phyloP scores from a whole-genome alignment of 106 monocot species.

The Vanilla planifolia region DNA sequence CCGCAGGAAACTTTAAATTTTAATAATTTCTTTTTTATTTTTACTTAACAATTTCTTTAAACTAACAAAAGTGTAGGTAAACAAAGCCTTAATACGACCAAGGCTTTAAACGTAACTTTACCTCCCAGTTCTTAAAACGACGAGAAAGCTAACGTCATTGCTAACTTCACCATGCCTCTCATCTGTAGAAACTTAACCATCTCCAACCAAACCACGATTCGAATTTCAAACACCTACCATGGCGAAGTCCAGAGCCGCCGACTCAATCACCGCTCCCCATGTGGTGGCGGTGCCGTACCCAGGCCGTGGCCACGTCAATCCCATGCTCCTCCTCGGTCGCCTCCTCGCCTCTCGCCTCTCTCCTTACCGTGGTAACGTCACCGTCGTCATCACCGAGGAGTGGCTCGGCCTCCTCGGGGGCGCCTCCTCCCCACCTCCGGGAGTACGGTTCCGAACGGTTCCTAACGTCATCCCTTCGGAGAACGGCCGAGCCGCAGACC shows the following conservation, averaged over 20 bases:
- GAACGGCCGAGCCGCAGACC: constrained; percentile 30
- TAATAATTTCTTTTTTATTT: too few species aligned
- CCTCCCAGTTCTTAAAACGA: too few species aligned
- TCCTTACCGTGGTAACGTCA: constrained; percentile 14
- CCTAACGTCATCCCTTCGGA: constrained; percentile 77
- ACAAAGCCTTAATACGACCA: too few species aligned
- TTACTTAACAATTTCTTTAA: too few species aligned
- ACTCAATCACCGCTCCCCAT: constrained; percentile 1
- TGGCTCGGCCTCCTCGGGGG: constrained; percentile 19
- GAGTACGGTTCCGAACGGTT: constrained; percentile 28
- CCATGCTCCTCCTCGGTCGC: constrained; percentile 34
- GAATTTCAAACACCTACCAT: too few species aligned
- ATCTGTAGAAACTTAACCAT: too few species aligned
- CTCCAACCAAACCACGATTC: too few species aligned
- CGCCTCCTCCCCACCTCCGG: constrained; percentile 1
- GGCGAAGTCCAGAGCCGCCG: not conserved
- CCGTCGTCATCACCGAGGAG: constrained; percentile 62
- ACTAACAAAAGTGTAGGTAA: too few species aligned
- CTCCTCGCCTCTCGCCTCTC: constrained; percentile 25
- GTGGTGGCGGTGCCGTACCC: constrained; percentile 45
- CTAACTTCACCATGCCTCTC: too few species aligned
- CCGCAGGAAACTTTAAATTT: too few species aligned
- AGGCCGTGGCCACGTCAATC: constrained; percentile 43
- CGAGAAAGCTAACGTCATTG: too few species aligned
- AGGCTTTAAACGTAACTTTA: too few species aligned